Base-by-base conservation (phyloP, 139 green algal genomes). In the Micractinium conductrix region DNA sequence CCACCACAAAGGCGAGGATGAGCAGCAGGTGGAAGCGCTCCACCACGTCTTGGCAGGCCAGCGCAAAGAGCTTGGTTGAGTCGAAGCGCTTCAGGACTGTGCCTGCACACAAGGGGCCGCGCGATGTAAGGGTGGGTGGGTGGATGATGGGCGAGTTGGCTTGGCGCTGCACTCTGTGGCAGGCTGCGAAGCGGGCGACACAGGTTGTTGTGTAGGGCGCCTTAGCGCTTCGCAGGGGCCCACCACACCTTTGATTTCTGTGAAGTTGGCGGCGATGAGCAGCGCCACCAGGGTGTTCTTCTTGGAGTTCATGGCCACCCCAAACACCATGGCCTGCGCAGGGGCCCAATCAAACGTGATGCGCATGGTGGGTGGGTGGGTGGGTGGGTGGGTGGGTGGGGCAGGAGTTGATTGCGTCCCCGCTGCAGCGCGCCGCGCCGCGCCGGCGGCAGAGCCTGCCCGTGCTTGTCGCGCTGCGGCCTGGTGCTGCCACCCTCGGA, bases 261-360 rank as follows among this genome's bases (percentile, higher is more conserved):
- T 91, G 86, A 98, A 98, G 89, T 98, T 98, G 80, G 90, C 91
- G 38, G 95, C 94, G 53, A 98, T 97, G 0, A 98, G 88, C 40
- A 98, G 89, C 35, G 92, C 95, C 42, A 98, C 83, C 60, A 98
- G 85, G 0, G 92, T 93, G 80, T 95, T 94, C 76, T 80, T 91
- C 74, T 90, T 91, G 62, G 80, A 92, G 88, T 96, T 98, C 87
- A 98, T 93, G 6, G 94, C 94, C 80, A 98, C 95, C 1, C 88
- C 91, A 86, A 96, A 91, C 24, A 95, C 88, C 74, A 97, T 91
- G 26, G 84, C 94, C 90, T 97, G 92, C 45, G 72, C 19, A 45
- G 17, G 53, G 48, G 48, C 48, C 10, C 48, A 58, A 58, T 5
- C 19, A 22, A 62, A 28, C 19, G 53, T 30, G 26, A 67, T 12